phyloP scores from a whole-genome alignment of 345 rosid species.

The Rhodomyrtus tomentosa region DNA sequence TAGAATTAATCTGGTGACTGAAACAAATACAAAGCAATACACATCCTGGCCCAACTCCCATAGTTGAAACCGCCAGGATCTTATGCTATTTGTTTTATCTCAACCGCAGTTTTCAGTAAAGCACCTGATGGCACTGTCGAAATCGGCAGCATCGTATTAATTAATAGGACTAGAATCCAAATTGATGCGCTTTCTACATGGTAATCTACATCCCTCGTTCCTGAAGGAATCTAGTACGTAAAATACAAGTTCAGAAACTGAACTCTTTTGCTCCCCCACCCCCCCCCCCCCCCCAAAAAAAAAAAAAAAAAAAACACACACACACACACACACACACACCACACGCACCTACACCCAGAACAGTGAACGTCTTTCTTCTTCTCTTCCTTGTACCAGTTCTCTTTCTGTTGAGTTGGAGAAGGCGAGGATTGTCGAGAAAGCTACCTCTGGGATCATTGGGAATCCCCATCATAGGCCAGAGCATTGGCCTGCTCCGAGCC shows the following conservation, averaged over 20 bases:
- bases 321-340: too few species aligned
- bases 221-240: background rate
- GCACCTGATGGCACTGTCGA: background rate
- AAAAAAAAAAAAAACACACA: too few species aligned
- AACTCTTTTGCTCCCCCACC: too few species aligned
- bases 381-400: background rate
- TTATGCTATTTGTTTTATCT: background rate
- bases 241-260: background rate
- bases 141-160: background rate
- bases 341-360: background rate
- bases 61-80: background rate
- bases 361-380: background rate
- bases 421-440: background rate
- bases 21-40: background rate
- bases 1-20: background rate
- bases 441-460: slow-evolving; percentile 51
- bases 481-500: slow-evolving; percentile 24
- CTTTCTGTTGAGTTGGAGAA: background rate
- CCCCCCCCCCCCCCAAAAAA: too few species aligned
- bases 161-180: background rate
- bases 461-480: slow-evolving; percentile 38
- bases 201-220: background rate
- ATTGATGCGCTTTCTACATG: background rate
- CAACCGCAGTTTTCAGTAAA: background rate
- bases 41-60: background rate